Evolutionary conservation across 2,329 filamentous ascomycete genomes (phyloP).

Genomic region (Ilyonectria destructans): DNA sequence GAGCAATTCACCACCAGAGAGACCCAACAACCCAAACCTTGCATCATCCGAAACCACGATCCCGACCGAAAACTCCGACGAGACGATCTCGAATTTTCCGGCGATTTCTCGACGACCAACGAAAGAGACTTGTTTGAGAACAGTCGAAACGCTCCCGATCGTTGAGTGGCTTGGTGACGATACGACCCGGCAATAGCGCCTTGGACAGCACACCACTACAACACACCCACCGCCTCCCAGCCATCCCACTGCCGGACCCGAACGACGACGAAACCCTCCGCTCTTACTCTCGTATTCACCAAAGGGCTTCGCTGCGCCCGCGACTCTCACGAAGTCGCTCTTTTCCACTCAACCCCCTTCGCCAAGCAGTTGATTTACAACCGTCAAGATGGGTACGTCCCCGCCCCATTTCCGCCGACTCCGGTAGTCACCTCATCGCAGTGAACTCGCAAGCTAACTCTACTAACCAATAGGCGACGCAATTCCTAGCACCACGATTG

Average conservation of each 20-base stretch:
- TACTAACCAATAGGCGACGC: constrained; percentile 32
- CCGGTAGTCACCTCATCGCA: constrained; percentile 45
- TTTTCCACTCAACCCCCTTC: constrained; percentile 2
- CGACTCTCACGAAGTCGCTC: background rate
- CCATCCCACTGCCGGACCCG: constrained; percentile 14
- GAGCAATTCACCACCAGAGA: constrained; percentile 2
- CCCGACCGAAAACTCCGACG: constrained; percentile 1
- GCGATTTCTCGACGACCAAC: constrained; percentile 4
- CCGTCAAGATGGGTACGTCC: constrained; percentile 58
- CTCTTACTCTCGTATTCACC: background rate
- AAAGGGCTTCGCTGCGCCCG: background rate
- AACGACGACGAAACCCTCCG: constrained; percentile 6
- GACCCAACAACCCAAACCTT: constrained; percentile 12
- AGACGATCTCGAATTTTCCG: constrained; percentile 10
- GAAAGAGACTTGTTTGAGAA: background rate
- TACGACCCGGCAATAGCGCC: constrained; percentile 19
- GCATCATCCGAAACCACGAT: constrained; percentile 7
- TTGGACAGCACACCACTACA: constrained; percentile 23
- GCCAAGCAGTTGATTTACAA: constrained; percentile 11
- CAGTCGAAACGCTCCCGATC: background rate
- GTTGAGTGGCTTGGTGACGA: constrained; percentile 26
- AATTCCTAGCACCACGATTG: constrained; percentile 64
- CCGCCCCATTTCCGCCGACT: constrained; percentile 9
- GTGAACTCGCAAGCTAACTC: constrained; percentile 38
- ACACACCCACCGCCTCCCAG: constrained; percentile 16